These are phyloP conservation scores for Ogataea sp. DNA, from an alignment of 805 yeast species.

Conservation along the genomic window DNA sequence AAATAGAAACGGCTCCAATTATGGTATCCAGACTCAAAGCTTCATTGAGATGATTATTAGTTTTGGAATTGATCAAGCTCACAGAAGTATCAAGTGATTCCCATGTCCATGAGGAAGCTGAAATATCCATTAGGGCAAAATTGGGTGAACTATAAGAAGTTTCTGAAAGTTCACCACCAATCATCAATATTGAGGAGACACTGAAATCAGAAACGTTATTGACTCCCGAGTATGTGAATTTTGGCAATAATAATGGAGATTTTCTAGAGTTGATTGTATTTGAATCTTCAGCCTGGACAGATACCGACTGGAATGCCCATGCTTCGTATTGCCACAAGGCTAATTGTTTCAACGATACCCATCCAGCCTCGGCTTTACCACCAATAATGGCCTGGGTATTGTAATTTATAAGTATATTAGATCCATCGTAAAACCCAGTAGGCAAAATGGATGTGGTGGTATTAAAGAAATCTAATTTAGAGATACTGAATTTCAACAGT, in stretches of 20 bases:
- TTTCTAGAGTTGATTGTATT: constrained; percentile 45
- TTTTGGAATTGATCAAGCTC: constrained; percentile 14
- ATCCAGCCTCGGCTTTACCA: constrained; percentile 53
- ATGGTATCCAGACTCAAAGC: constrained; percentile 20
- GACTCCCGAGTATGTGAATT: constrained; percentile 26
- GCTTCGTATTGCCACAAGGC: constrained; percentile 65
- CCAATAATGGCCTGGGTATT: constrained; percentile 52
- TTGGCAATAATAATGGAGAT: constrained; percentile 45
- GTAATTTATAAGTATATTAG: constrained; percentile 33
- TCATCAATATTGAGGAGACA: constrained; percentile 36
- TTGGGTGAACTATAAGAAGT: constrained; percentile 31
- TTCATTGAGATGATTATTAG: constrained; percentile 10
- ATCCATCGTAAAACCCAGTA: constrained; percentile 45
- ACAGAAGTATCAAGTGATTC: constrained; percentile 20
- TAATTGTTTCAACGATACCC: constrained; percentile 67
- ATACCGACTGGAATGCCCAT: constrained; percentile 51
- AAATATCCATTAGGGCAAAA: constrained; percentile 30
- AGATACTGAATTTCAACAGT: constrained; percentile 35
- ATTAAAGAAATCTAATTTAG: constrained; percentile 24
- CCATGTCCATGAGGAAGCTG: constrained; percentile 38
- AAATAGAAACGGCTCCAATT: constrained; percentile 44
- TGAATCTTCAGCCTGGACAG: constrained; percentile 20
- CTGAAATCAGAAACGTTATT: constrained; percentile 20
- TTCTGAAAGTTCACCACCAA: constrained; percentile 51
- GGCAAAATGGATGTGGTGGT: constrained; percentile 46